phyloP scores from a whole-genome alignment of 2,329 filamentous ascomycete species.

The Cytospora piceae region DNA sequence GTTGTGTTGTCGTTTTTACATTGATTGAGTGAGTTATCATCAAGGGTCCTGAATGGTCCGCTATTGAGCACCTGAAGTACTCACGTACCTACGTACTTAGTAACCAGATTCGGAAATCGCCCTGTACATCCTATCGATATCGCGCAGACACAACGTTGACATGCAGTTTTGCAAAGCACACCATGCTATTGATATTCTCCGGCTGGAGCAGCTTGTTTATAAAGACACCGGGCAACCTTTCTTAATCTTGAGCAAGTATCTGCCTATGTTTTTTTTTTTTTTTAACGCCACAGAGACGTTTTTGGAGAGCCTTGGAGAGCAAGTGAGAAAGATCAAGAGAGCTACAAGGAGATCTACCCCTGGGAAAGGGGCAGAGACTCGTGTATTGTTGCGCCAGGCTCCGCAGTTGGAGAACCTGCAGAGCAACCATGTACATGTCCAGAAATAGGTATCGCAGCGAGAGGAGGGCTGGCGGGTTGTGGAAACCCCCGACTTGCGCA shows the following conservation, averaged over 20 bases:
- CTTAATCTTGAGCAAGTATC: too few species aligned
- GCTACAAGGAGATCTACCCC: too few species aligned
- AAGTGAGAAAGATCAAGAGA: background rate
- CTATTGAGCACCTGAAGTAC: background rate
- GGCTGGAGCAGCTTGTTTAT: too few species aligned
- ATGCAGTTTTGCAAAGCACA: slow-evolving; percentile 23
- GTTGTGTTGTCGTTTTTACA: background rate
- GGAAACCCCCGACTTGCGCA: background rate
- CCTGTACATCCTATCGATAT: slow-evolving; percentile 17
- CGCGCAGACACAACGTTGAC: slow-evolving; percentile 25
- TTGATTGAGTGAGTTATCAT: slow-evolving; percentile 1
- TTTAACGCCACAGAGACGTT: background rate
- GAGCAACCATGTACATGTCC: background rate
- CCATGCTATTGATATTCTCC: background rate
- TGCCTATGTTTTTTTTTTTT: too few species aligned
- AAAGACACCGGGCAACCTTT: too few species aligned
- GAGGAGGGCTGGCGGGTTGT: background rate
- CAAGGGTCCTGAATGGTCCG: too few species aligned
- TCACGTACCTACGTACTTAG: background rate
- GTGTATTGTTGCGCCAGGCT: background rate
- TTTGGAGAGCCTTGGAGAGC: background rate
- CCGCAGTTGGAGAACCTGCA: background rate
- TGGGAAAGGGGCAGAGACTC: background rate
- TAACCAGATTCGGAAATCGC: slow-evolving; percentile 14
- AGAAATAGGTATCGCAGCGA: background rate